Percentiles rank a stretch among this genome's conserved stretches.
These are phyloP conservation scores for Chaetomium tenue DNA, from an alignment of 495 filamentous ascomycete species.

Conservation along the genomic window DNA sequence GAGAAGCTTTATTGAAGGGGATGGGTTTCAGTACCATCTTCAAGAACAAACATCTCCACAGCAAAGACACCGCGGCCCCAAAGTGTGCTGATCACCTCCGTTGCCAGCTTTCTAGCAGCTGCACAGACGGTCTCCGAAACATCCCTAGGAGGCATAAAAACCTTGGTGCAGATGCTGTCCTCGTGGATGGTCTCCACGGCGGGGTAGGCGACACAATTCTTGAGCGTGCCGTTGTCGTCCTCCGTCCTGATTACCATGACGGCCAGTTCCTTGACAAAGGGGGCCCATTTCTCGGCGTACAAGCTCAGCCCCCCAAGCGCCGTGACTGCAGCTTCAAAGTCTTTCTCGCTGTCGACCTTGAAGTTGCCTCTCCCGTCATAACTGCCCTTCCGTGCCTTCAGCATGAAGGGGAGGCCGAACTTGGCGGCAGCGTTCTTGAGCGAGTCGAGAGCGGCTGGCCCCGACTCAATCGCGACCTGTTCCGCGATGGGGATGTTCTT, in stretches of 20 bases:
- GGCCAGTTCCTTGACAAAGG: constrained; percentile 82
- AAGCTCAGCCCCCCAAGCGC: constrained; percentile 67
- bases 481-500: constrained; percentile 69
- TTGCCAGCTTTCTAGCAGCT: constrained; percentile 72
- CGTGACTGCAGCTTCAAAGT: constrained; percentile 67
- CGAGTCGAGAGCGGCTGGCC: constrained; percentile 52
- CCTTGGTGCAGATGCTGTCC: constrained; percentile 91
- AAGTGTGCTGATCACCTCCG: constrained; percentile 73
- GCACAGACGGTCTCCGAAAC: constrained; percentile 60
- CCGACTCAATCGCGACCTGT: constrained; percentile 57
- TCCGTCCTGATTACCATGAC: constrained; percentile 95
- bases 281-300: constrained; percentile 89
- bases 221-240: constrained; percentile 56
- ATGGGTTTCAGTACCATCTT: constrained; percentile 55
- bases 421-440: constrained; percentile 61
- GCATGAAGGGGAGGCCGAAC: constrained; percentile 86
- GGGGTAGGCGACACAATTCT: constrained; percentile 68
- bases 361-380: constrained; percentile 96
- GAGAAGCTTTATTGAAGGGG: neutral
- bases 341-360: constrained; percentile 62
- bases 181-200: constrained; percentile 94
- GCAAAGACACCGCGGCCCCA: constrained; percentile 92
- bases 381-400: constrained; percentile 88
- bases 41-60: constrained; percentile 93
- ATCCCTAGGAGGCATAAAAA: constrained; percentile 77